phyloP scores from a whole-genome alignment of 2,329 filamentous ascomycete genomes.

The Colletotrichum limetticola region DNA sequence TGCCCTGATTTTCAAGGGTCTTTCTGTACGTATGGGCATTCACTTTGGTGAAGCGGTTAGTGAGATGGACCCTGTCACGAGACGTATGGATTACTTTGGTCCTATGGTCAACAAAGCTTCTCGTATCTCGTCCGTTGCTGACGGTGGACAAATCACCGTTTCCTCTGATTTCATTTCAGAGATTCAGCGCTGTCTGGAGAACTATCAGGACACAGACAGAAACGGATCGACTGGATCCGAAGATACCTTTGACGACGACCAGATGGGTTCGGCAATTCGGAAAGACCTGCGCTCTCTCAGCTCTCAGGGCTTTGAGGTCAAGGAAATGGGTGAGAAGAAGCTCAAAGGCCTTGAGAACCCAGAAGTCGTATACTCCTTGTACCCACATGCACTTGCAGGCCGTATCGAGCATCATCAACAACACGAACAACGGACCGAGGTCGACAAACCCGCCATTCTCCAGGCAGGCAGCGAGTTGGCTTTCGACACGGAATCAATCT shows the following conservation, averaged over 20 bases:
- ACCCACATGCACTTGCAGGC: constrained; percentile 87
- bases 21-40: constrained; percentile 97
- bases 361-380: constrained; percentile 94
- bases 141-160: constrained; percentile 96
- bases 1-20: constrained; percentile 89
- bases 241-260: constrained; percentile 77
- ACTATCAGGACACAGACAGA: constrained; percentile 86
- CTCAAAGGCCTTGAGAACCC: constrained; percentile 98
- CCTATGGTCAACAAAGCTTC: constrained; percentile 99
- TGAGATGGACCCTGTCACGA: constrained; percentile 94
- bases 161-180: constrained; percentile 98
- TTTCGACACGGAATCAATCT: constrained; percentile 87
- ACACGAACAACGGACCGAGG: constrained; percentile 52
- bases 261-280: constrained; percentile 81
- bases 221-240: constrained; percentile 76
- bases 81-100: constrained; percentile 99
- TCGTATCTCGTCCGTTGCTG: constrained; percentile 92
- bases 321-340: constrained; percentile 94
- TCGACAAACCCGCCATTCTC: constrained; percentile 70
- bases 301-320: constrained; percentile 94
- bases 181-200: constrained; percentile 90
- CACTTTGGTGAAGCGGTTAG: constrained; percentile 96
- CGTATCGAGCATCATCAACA: constrained; percentile 77
- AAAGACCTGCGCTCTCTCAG: constrained; percentile 88
- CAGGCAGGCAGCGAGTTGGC: constrained; percentile 72